Evolutionary conservation across 805 yeast genomes (phyloP).

Genomic region (Saturnispora diversa): DNA sequence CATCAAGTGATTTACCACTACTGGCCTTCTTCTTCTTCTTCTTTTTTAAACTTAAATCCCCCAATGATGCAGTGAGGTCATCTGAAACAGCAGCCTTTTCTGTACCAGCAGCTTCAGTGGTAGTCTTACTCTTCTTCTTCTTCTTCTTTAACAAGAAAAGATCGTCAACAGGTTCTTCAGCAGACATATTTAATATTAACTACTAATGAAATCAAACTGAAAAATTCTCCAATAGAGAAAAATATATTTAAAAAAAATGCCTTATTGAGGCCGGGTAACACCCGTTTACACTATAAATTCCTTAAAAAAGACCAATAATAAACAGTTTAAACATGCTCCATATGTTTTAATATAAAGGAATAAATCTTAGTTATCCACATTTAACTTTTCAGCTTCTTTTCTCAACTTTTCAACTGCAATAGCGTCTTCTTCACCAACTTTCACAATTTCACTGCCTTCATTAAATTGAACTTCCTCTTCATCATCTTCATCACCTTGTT

Average conservation of each 20-base stretch:
- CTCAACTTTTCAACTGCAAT: conserved; percentile 32
- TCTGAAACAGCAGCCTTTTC: conserved; percentile 28
- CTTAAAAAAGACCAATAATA: not conserved
- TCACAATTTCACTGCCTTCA: conserved; percentile 45
- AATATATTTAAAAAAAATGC: not conserved
- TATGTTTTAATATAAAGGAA: too few relatives aligned
- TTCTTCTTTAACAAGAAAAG: conserved; percentile 72
- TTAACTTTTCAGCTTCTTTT: conserved; percentile 26
- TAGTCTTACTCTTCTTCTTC: conserved; percentile 45
- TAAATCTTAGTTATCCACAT: not conserved
- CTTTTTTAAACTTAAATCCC: conserved; percentile 60
- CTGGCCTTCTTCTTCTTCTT: conserved; percentile 85
- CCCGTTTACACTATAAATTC: too few relatives aligned
- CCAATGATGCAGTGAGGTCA: conserved; percentile 50
- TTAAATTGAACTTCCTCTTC: conserved; percentile 31
- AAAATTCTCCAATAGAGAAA: not conserved
- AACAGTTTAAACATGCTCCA: not conserved
- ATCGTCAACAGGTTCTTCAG: conserved; percentile 57
- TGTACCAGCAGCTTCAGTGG: conserved; percentile 28
- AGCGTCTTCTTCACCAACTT: conserved; percentile 39
- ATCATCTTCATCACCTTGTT: conserved; percentile 30
- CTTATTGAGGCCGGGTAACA: conserved; percentile 1
- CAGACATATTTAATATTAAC: conserved; percentile 12
- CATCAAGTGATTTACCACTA: conserved; percentile 54
- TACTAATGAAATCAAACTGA: not conserved